Conservation (phyloP, 371 early-diverging fungal genomes). For the Circinella minor region DNA sequence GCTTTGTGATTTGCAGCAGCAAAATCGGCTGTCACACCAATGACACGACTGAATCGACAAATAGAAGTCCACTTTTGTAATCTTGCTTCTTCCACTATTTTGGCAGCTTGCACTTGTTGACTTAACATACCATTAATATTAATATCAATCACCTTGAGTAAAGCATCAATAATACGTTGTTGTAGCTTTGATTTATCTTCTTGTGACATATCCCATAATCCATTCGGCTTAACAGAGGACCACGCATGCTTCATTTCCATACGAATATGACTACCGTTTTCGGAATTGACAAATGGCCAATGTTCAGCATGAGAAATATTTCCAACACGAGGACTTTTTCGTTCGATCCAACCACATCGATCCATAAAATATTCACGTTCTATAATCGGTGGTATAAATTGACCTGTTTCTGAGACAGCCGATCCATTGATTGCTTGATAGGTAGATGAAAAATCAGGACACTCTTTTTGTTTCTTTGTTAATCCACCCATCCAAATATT, state of each 20-base stretch:
- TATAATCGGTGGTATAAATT: slow-evolving; percentile 26
- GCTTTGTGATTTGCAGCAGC: slow-evolving; percentile 39
- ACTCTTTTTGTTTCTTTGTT: background rate
- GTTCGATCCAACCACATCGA: slow-evolving; percentile 22
- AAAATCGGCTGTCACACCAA: slow-evolving; percentile 48
- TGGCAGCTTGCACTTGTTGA: slow-evolving; percentile 26
- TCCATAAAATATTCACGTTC: slow-evolving; percentile 13
- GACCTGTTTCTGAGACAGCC: slow-evolving; percentile 7
- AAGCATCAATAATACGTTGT: slow-evolving; percentile 7
- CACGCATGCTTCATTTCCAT: slow-evolving; percentile 1
- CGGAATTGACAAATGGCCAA: slow-evolving; percentile 40
- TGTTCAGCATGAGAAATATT: slow-evolving; percentile 21
- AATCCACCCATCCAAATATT: slow-evolving; percentile 18
- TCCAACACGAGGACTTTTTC: slow-evolving; percentile 3
- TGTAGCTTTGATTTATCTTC: slow-evolving; percentile 11
- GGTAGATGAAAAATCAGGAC: background rate
- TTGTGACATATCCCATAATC: slow-evolving; percentile 23
- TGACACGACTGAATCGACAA: slow-evolving; percentile 38
- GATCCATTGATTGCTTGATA: background rate
- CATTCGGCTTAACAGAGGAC: slow-evolving; percentile 9
- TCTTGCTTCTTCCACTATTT: slow-evolving; percentile 28
- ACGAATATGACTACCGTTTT: background rate
- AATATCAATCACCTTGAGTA: slow-evolving; percentile 28
- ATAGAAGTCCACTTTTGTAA: slow-evolving; percentile 25
- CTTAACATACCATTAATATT: slow-evolving; percentile 31